Evolutionary conservation across 176 grass and related monocot species (phyloP), one percentile per base, ranked within the genome.

Genomic region (Carex pumila): DNA sequence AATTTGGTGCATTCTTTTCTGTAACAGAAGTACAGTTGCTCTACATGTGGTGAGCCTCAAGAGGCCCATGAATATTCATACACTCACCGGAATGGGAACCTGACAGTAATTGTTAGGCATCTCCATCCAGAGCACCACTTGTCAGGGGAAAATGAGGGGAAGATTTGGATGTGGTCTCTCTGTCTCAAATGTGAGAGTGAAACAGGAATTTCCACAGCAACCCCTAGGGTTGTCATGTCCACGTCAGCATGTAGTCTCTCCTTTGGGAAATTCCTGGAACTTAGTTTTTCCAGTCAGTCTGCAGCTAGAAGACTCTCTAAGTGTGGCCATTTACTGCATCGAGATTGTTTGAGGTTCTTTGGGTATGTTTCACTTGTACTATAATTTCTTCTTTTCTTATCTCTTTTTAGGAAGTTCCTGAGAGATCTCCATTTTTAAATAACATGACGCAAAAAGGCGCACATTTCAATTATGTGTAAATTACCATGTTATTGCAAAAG

Each of bases 151-250:
- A 84, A 71, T 50, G 89, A 93, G 64, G 86, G 92, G 21, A 98
- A 93, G 79, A 93, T 98, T 80, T 98, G 92, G 95, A 94, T 98
- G 95, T 98, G 95, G 92, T 94, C 92, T 77, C 85, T 86, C 81
- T 98, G 95, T 71, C 61, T 94, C 60, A 94, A 85, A 93, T 98
- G 95, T 84, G 85, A 93, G 37, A 68, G 79, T 85, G 87, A 90
- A 91, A 84, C 18, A 76, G 87, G 89, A 15, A 76, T 85, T 55
- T 85, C 91, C 11, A 85, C 57, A 75, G 65, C 92, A 52, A 90
- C 89, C 32, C 85, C 65, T 57, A 92, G 91, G 76, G 92, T 94
- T 69, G 56, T 90, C 32, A 82, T 94, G 64, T 98, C 95, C 54
- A 84, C 65, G 11, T 90, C 90, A 87, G 92, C 95, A 47, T 87